Evolutionary conservation across 2,329 filamentous ascomycete species (phyloP).

Genomic region (Colletotrichum sp.): DNA sequence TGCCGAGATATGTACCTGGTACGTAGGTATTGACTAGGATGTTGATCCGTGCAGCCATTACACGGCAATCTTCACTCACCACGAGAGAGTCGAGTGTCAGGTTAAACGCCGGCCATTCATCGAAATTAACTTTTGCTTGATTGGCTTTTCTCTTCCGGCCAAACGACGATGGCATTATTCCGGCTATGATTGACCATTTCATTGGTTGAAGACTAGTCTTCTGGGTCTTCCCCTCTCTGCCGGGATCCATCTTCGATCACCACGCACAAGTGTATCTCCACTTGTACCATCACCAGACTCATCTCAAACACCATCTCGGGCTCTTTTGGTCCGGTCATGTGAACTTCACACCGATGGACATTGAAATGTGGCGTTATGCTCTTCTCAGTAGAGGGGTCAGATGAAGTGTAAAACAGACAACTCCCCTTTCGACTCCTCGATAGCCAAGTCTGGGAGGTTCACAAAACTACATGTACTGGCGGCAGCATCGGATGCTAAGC

Average conservation of each 20-base stretch:
- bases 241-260: not conserved
- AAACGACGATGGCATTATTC: not conserved
- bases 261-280: not conserved
- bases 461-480: fast-evolving
- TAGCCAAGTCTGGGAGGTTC: fast-evolving
- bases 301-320: not conserved
- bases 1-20: not conserved
- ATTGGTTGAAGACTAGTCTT: not conserved
- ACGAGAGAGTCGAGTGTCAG: not conserved
- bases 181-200: not conserved
- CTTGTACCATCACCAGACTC: not conserved
- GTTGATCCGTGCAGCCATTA: not conserved
- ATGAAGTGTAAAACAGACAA: not conserved
- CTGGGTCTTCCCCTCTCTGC: not conserved
- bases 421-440: fast-evolving
- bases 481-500: too few species aligned
- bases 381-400: not conserved
- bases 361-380: not conserved
- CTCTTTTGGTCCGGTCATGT: not conserved
- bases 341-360: not conserved
- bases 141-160: not conserved
- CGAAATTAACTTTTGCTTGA: not conserved
- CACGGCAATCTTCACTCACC: not conserved
- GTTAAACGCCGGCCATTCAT: not conserved
- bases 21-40: not conserved